Evolutionary conservation across 2,329 filamentous ascomycete genomes (phyloP), one percentile per base, ranked within the genome.

Genomic region (Cladosporium sp.): DNA sequence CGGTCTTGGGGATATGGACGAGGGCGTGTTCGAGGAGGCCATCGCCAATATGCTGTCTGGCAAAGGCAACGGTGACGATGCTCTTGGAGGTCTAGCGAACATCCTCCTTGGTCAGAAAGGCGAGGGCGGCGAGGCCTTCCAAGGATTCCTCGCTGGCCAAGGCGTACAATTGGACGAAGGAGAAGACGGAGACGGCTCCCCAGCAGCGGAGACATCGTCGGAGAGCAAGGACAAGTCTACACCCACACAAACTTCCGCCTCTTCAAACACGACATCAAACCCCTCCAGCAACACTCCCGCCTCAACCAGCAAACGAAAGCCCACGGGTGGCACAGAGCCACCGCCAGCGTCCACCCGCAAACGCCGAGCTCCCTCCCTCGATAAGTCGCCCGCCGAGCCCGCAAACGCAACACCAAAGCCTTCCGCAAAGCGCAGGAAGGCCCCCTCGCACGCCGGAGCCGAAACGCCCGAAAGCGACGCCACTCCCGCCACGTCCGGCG

Each of bases 1-100:
- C 13, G 67, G 66, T 0, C 56, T 68, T 14, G 58, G 70, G 14
- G 72, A 69, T 13, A 66, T 72, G 59, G 73, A 75, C 54, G 68
- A 72, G 35, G 61, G 65, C 11, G 67, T 70, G 10, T 66, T 77
- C 44, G 67, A 76, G 49, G 59, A 72, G 43, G 72, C 70, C 13
- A 69, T 73, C 4, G 64, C 69, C 58, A 69, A 74, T 46, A 74
- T 77, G 72, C 63, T 75, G 9, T 67, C 66, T 4, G 68, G 70
- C 31, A 63, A 72, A n/a, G 68, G 55, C 46, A 61, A 63, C 7
- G 67, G 67, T 22, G 73, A 74, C 45, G 72, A 73, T 13, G 69
- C 73, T 52, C 64, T 70, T 14, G 69, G 70, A 22, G 65, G 72
- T 42, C 63, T 77, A 56, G 70, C 73, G 28, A 69, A 70, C 34